These are phyloP conservation scores for Microsporum canis DNA, from an alignment of 2,329 filamentous ascomycete species.

Conservation along the genomic window DNA sequence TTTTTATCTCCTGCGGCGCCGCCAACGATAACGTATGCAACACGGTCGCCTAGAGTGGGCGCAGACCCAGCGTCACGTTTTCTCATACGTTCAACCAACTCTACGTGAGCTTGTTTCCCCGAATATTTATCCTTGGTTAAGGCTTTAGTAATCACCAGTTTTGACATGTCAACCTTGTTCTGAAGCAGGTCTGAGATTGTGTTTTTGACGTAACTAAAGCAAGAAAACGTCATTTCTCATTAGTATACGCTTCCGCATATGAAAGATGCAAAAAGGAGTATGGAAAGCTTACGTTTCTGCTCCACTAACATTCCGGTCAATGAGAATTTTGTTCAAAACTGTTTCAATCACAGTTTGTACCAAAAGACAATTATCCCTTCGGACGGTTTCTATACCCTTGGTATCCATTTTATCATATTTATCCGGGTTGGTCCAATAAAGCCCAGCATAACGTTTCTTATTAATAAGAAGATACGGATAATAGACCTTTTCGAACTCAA, in stretches of 20 bases:
- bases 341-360: conserved; percentile 98
- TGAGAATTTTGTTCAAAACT: conserved; percentile 86
- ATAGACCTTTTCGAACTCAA: conserved; percentile 99
- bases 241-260: conserved; percentile 23
- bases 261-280: not conserved
- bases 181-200: conserved; percentile 91
- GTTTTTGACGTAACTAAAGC: conserved; percentile 75
- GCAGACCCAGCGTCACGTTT: conserved; percentile 94
- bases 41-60: conserved; percentile 83
- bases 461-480: conserved; percentile 97
- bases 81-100: conserved; percentile 90
- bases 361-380: conserved; percentile 87
- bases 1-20: conserved; percentile 82
- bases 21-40: conserved; percentile 96
- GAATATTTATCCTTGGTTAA: conserved; percentile 82
- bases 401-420: conserved; percentile 99
- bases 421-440: conserved; percentile 89
- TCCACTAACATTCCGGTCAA: conserved; percentile 78
- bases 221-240: conserved; percentile 14
- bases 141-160: conserved; percentile 97
- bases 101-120: conserved; percentile 89
- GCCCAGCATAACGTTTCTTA: conserved; percentile 97
- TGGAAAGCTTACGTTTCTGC: conserved; percentile 69
- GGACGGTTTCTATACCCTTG: conserved; percentile 96
- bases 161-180: conserved; percentile 98